Conservation (phyloP, 1,139 yeast genomes). For the Wickerhamomyces sp. region DNA sequence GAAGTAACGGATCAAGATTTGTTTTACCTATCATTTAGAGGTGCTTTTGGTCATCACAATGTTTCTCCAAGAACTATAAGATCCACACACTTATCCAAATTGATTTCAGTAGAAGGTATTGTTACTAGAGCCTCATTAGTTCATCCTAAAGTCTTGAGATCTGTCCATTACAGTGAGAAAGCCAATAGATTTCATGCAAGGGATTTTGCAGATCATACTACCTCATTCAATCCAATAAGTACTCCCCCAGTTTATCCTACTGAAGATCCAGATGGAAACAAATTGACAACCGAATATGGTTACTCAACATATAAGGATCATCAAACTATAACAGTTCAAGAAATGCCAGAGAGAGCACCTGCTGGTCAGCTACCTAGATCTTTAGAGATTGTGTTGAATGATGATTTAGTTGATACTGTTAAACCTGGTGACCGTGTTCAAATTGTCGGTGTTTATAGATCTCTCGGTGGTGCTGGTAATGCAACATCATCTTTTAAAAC, state of each 20-base stretch:
- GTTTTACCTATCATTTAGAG: conserved; percentile 78
- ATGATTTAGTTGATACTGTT: conserved; percentile 84
- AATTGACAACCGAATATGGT: conserved; percentile 87
- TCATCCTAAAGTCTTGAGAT: conserved; percentile 85
- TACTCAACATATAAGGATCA: conserved; percentile 91
- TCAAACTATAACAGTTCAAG: conserved; percentile 90
- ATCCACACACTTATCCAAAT: conserved; percentile 68
- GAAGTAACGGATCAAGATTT: conserved; percentile 57
- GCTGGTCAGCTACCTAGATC: conserved; percentile 97
- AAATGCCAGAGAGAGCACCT: conserved; percentile 98
- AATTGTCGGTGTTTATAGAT: conserved; percentile 89
- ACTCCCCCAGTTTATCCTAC: conserved; percentile 91
- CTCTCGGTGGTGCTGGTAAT: conserved; percentile 78
- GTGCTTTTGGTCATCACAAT: conserved; percentile 86
- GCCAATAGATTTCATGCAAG: conserved; percentile 84
- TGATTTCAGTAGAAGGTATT: conserved; percentile 91
- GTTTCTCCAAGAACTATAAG: conserved; percentile 86
- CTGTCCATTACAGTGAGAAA: conserved; percentile 89
- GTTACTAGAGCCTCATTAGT: conserved; percentile 92
- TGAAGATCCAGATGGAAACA: conserved; percentile 87
- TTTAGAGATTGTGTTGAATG: conserved; percentile 85
- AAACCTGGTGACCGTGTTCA: conserved; percentile 98
- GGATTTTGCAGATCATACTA: conserved; percentile 90
- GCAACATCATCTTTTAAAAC: conserved; percentile 70
- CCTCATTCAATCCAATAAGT: conserved; percentile 53